Evolutionary conservation across 2,329 filamentous ascomycete species (phyloP), one percentile per base, ranked within the genome.

Genomic region (Aspergillus sp.): DNA sequence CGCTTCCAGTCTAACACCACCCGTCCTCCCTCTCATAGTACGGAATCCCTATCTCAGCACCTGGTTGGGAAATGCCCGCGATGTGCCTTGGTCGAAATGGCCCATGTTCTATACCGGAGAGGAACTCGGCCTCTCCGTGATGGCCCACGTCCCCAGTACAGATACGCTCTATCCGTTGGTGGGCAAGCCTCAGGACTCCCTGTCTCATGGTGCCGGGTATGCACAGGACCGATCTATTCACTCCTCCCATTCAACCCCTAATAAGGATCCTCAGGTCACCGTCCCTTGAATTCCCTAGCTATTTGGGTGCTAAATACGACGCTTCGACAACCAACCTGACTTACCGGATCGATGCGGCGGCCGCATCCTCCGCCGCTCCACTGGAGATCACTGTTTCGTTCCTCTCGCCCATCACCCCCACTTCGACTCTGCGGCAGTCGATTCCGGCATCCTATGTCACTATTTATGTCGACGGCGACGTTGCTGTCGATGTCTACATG

Each of bases 41-140:
- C 84, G 84, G 53, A 88, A 85, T 35, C 89, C 89, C 1, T 94
- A 93, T 63, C 74, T 94, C 4, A 90, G 84, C 65, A 82, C 84
- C n/a, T 90, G 88, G 87, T 76, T 88, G 40, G 62, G 81, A 70
- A 79, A 75, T 90, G 88, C 89, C 38, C 81, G 90, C 60, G 81
- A 87, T 51, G 79, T 80, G 43, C 90, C 90, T 2, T 95, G 90
- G 90, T 81, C 84, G 49, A 82, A 83, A 72, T 95, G 90, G 90
- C 90, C 90, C 20, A 93, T 93, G 69, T 91, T 92, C 69, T 92
- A 86, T 79, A 89, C 86, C 6, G 88, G 88, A 32, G 78, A 84
- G 63, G 79, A 86, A 74, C 70, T 88, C 51, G 85, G 85, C 41
- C 80, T 88, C 57, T 80, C 82, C 6, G 71, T 88, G 46, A 76